phyloP scores from a whole-genome alignment of 176 grass and related monocot genomes.

The Carex cristatella region DNA sequence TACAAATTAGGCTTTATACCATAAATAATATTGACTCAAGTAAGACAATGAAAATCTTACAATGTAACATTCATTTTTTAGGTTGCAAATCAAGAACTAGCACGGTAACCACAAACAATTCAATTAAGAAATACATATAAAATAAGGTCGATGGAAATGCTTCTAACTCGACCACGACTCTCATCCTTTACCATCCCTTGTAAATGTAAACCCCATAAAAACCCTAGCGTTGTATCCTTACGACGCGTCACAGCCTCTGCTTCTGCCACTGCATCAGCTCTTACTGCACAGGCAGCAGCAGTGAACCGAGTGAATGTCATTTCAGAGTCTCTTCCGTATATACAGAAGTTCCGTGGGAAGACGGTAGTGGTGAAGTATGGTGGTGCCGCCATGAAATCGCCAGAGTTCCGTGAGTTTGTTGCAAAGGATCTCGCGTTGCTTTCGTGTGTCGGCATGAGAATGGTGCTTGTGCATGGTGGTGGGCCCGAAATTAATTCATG shows the following conservation, averaged over 20 bases:
- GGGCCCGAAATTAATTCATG: constrained; percentile 75
- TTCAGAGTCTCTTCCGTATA: constrained; percentile 87
- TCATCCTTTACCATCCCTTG: not conserved
- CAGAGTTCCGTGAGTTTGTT: constrained; percentile 52
- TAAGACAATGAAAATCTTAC: too few species aligned
- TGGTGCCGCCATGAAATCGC: constrained; percentile 68
- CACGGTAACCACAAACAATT: too few species aligned
- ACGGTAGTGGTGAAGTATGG: constrained; percentile 88
- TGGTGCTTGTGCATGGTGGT: constrained; percentile 74
- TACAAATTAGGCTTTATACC: too few species aligned
- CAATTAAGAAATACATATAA: not conserved
- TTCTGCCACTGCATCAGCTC: not conserved
- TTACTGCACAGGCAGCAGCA: not conserved
- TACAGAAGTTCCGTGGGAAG: constrained; percentile 81
- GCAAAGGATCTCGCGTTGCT: constrained; percentile 75
- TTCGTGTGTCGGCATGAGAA: constrained; percentile 64
- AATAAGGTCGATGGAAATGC: not conserved
- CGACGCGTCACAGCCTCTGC: not conserved
- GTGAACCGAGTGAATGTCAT: constrained; percentile 60
- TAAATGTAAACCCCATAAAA: not conserved
- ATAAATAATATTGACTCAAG: too few species aligned
- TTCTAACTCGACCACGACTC: not conserved
- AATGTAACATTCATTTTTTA: too few species aligned
- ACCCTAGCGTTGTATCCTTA: constrained; percentile 1
- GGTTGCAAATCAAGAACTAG: too few species aligned